Evolutionary conservation across 2,329 filamentous ascomycete species (phyloP).

Genomic region (Aspergillus fructus): DNA sequence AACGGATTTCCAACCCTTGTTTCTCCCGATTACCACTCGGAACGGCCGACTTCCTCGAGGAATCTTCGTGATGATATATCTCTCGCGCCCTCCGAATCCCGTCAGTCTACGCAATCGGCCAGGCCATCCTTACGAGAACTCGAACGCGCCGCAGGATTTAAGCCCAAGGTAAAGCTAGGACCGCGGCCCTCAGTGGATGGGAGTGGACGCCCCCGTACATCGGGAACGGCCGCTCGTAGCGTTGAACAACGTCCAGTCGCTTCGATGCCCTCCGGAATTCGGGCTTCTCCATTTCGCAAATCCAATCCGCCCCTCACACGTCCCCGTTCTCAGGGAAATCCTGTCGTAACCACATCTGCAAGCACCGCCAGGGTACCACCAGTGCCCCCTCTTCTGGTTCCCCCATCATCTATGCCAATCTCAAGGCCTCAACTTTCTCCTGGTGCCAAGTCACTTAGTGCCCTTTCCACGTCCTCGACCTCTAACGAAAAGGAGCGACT

Average conservation of each 20-base stretch:
- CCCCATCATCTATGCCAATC: conserved; percentile 36
- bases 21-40: conserved; percentile 17
- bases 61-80: conserved; percentile 35
- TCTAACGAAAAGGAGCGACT: conserved; percentile 87
- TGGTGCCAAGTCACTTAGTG: conserved; percentile 45
- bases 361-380: conserved; percentile 34
- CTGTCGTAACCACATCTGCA: conserved; percentile 28
- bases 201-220: conserved; percentile 61
- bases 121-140: conserved; percentile 47
- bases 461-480: conserved; percentile 55
- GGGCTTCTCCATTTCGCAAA: conserved; percentile 53
- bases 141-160: conserved; percentile 39
- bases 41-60: conserved; percentile 22
- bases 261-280: conserved; percentile 77
- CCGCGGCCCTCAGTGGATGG: conserved; percentile 72
- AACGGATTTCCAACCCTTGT: conserved; percentile 14
- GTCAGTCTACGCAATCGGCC: conserved; percentile 42
- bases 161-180: conserved; percentile 78
- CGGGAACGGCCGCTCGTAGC: conserved; percentile 46
- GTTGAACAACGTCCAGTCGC: conserved; percentile 68
- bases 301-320: conserved; percentile 49
- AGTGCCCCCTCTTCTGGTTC: conserved; percentile 40
- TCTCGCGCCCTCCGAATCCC: conserved; percentile 34
- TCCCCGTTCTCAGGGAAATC: conserved; percentile 46
- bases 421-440: conserved; percentile 38